A percentile compares a stretch with the other conserved stretches of the same genome.
Conservation (phyloP, 208 protist species). For the Trypanosoma mega region DNA sequence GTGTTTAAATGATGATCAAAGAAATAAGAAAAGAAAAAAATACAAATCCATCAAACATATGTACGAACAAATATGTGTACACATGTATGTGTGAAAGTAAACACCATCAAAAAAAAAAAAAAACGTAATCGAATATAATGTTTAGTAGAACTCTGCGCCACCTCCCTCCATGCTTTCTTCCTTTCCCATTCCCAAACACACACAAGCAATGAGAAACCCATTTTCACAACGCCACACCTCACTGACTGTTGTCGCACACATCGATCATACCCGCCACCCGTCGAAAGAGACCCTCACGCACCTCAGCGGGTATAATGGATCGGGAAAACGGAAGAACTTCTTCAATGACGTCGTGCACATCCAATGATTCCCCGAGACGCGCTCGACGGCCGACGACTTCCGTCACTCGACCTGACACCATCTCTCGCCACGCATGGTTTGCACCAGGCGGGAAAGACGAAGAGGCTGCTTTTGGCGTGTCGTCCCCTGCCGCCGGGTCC, state of each 20-base stretch:
- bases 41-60: too few species aligned
- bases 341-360: conserved; percentile 45
- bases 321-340: conserved; percentile 60
- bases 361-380: conserved; percentile 40
- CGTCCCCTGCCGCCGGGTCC: neutral
- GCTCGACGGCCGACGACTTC: conserved; percentile 44
- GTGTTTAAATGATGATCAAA: neutral
- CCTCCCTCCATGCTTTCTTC: too few species aligned
- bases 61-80: too few species aligned
- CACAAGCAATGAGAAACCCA: neutral
- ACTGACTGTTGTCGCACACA: neutral
- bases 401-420: conserved; percentile 12
- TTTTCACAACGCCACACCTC: neutral
- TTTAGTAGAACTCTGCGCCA: too few species aligned
- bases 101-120: neutral
- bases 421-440: conserved; percentile 1
- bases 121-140: too few species aligned
- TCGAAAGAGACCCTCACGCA: conserved; percentile 71
- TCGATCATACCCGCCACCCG: conserved; percentile 19
- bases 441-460: neutral
- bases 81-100: too few species aligned
- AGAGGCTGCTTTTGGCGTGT: neutral
- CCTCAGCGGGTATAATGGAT: conserved; percentile 36
- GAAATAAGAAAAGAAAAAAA: conserved; percentile 9
- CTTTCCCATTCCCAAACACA: too few species aligned